phyloP scores from a whole-genome alignment of 2,329 filamentous ascomycete genomes.

The Nigrograna mackinnonii region DNA sequence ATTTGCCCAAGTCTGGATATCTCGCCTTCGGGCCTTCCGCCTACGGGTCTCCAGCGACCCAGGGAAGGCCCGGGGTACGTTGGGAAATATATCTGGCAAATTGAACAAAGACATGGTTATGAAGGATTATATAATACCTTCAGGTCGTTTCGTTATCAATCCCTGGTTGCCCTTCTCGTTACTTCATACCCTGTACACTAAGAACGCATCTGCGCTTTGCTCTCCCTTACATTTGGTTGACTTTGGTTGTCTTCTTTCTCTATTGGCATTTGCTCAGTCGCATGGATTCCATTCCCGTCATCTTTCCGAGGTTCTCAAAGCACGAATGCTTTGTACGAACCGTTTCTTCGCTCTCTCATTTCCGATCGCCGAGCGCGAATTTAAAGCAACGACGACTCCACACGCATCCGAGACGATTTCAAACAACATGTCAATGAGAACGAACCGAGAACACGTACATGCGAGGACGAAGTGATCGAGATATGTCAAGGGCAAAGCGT shows the following conservation, averaged over 20 bases:
- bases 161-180: slow-evolving; percentile 12
- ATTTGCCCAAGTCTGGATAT: neutral
- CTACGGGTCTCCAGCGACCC: too few species aligned
- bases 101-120: neutral
- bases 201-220: slow-evolving; percentile 15
- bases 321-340: slow-evolving; percentile 1
- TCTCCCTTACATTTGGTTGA: slow-evolving; percentile 6
- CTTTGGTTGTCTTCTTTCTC: neutral
- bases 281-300: slow-evolving; percentile 5
- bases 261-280: neutral
- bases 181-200: slow-evolving; percentile 34
- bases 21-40: too few species aligned
- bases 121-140: slow-evolving; percentile 2
- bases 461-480: slow-evolving; percentile 18
- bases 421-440: slow-evolving; percentile 13
- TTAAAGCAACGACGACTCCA: slow-evolving; percentile 18
- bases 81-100: neutral
- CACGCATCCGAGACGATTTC: slow-evolving; percentile 23
- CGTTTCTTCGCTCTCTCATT: slow-evolving; percentile 9
- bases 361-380: slow-evolving; percentile 13
- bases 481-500: slow-evolving; percentile 10
- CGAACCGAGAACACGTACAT: slow-evolving; percentile 14
- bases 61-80: neutral
- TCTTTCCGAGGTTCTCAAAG: slow-evolving; percentile 1
- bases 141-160: slow-evolving; percentile 3